Evolutionary conservation across 2,329 filamentous ascomycete genomes (phyloP), one percentile per base, ranked within the genome.

Genomic region (Aureobasidium mangrovei): DNA sequence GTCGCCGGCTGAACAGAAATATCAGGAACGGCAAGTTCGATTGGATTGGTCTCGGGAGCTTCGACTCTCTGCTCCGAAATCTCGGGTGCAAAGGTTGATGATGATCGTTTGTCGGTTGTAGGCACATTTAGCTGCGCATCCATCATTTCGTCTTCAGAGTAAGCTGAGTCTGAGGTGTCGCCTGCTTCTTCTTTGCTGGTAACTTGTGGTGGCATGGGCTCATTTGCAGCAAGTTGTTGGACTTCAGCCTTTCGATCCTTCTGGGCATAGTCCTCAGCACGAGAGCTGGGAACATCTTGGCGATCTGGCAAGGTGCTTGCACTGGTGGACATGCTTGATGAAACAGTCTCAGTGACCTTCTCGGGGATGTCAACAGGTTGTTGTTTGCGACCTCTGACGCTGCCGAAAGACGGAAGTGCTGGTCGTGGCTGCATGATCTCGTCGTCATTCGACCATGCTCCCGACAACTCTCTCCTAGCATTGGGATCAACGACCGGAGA

Each of bases 341-440:
- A 66, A 8, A 70, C 65, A 4, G 69, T 74, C 59, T 74, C 71
- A 8, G 77, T 76, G 33, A 76, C 72, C 57, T 78, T 77, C 46
- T 74, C 84, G 24, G 75, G 71, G 38, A 77, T 71, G 0, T 71
- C 72, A 27, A 59, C 59, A 53, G 33, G 56, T 55, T 67, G 56
- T 38, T 71, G 76, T 6, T 69, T 64, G 59, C 81, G 82, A 67
- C 79, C 82, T 77, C 28, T 77, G 26, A 91, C 75, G 62, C 86
- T 90, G 18, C 86, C 86, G 66, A 91, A 91, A 1, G 78, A 84
- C 1, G 86, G 86, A 36, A 91, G 70, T 1, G 82, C 82, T 5
- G 86, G 85, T 32, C 85, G 74, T n/a, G 86, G 86, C 60, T 82
- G 82, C 84, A 89, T 88, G 10, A 82, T 71, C 57, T 77, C 75